These are phyloP conservation scores for Pezizomycotina sp. DNA, from an alignment of 2,329 filamentous ascomycete species.

Conservation along the genomic window DNA sequence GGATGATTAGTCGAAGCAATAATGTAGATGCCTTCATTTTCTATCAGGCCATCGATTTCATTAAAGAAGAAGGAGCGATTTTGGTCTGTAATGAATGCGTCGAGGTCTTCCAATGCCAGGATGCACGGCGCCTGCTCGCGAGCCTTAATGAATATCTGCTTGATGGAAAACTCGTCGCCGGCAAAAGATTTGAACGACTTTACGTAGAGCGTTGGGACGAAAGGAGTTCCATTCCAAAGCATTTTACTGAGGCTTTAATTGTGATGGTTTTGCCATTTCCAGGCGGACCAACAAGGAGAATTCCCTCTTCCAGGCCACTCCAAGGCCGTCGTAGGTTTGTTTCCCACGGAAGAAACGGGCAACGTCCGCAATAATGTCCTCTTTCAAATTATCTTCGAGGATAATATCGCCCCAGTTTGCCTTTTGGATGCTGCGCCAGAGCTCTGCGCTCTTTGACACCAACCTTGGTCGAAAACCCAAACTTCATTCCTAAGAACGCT, in stretches of 20 bases:
- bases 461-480: conserved; percentile 47
- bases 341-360: conserved; percentile 45
- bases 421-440: conserved; percentile 41
- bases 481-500: conserved; percentile 35
- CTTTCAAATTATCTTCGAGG: conserved; percentile 48
- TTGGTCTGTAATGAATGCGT: conserved; percentile 44
- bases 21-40: conserved; percentile 56
- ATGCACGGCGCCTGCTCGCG: conserved; percentile 49
- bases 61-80: conserved; percentile 56
- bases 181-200: conserved; percentile 35
- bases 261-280: conserved; percentile 55
- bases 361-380: conserved; percentile 45
- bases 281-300: conserved; percentile 51
- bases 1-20: conserved; percentile 49
- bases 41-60: conserved; percentile 52
- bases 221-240: conserved; percentile 38
- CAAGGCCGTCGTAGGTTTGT: conserved; percentile 42
- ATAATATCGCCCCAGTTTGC: conserved; percentile 51
- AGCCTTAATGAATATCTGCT: conserved; percentile 41
- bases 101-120: conserved; percentile 56
- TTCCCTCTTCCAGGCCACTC: conserved; percentile 55
- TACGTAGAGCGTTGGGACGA: conserved; percentile 44
- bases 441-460: conserved; percentile 46
- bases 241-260: conserved; percentile 55
- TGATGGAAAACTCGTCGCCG: conserved; percentile 42